phyloP scores from a whole-genome alignment of 257 asterid genomes.

The Capsicum baccatum region DNA sequence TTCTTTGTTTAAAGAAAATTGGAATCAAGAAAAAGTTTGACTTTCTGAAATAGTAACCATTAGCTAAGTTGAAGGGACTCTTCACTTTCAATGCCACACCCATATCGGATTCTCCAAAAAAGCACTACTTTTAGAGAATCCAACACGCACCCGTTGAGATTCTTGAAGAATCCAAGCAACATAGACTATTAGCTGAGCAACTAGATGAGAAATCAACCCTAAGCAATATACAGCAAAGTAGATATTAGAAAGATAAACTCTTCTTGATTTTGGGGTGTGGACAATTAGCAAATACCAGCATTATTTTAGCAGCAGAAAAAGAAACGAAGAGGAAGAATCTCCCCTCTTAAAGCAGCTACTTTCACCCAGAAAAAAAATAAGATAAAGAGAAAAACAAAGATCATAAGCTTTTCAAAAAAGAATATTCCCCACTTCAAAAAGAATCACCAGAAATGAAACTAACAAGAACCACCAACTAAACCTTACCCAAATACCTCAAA shows the following conservation, averaged over 20 bases:
- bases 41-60: background rate
- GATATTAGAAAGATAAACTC: background rate
- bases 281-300: background rate
- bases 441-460: background rate
- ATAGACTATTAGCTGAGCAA: background rate
- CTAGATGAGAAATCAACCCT: background rate
- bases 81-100: too few species aligned
- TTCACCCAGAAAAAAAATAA: background rate
- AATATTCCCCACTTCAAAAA: conserved; percentile 25
- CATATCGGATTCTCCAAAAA: too few species aligned
- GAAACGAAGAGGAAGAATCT: background rate
- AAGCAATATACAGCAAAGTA: background rate
- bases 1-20: background rate
- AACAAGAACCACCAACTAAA: conserved; percentile 25
- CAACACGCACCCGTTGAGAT: too few species aligned
- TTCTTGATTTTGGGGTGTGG: background rate
- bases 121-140: too few species aligned
- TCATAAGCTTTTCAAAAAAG: conserved; percentile 13
- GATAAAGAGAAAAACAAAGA: background rate
- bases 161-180: too few species aligned
- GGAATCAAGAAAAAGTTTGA: background rate
- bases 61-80: too few species aligned
- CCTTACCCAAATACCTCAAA: conserved; percentile 17
- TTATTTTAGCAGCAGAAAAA: background rate
- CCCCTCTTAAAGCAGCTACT: background rate